Evolutionary conservation across 1,139 yeast species (phyloP).

Genomic region (Candida labiduridarum): DNA sequence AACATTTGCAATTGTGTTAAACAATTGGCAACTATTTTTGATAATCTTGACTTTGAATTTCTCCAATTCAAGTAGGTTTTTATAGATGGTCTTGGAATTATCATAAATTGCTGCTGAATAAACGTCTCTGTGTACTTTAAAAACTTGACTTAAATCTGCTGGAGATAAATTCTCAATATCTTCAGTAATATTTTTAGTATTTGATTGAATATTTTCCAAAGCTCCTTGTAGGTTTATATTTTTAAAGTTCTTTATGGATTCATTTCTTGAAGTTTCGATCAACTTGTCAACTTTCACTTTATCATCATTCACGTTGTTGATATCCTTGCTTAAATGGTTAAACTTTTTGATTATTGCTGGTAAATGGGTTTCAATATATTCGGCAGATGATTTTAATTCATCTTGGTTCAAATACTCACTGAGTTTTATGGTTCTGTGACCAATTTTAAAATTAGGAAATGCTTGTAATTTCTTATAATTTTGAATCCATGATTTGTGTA

Average conservation of each 20-base stretch:
- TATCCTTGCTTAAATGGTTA: slow-evolving; percentile 40
- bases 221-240: slow-evolving; percentile 15
- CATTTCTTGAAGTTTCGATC: slow-evolving; percentile 37
- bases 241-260: slow-evolving; percentile 37
- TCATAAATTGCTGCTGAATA: slow-evolving; percentile 18
- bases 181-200: slow-evolving; percentile 12
- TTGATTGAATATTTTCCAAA: slow-evolving; percentile 7
- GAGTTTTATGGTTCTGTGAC: slow-evolving; percentile 18
- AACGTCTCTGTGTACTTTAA: slow-evolving; percentile 20
- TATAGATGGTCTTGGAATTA: slow-evolving; percentile 17
- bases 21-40: slow-evolving; percentile 27
- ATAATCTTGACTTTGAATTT: slow-evolving; percentile 31
- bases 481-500: slow-evolving; percentile 50
- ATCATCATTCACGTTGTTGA: slow-evolving; percentile 29
- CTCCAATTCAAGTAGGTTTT: slow-evolving; percentile 20
- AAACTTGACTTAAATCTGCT: slow-evolving; percentile 17
- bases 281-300: slow-evolving; percentile 31
- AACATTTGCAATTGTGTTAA: slow-evolving; percentile 35
- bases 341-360: slow-evolving; percentile 37
- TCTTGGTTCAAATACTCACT: slow-evolving; percentile 30
- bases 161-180: slow-evolving; percentile 22
- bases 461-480: slow-evolving; percentile 42
- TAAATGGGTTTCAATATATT: slow-evolving; percentile 25
- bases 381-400: slow-evolving; percentile 26
- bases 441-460: slow-evolving; percentile 30